Evolutionary conservation across 345 rosid genomes (phyloP).

Genomic region (Orychophragmus violaceus): DNA sequence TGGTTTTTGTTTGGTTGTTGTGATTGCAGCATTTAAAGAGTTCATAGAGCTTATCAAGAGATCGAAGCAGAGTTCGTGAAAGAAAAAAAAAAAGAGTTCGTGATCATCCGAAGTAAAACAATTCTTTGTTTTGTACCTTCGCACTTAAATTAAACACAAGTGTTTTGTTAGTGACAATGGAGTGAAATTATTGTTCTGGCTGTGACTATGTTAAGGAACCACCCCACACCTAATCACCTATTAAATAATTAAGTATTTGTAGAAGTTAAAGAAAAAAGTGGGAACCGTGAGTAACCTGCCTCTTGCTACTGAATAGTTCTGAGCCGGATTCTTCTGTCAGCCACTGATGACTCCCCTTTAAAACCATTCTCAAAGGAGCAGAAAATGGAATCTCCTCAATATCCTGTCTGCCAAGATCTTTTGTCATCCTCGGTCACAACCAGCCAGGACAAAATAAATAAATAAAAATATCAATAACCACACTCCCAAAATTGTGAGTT

Average conservation of each 20-base stretch:
- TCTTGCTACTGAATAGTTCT: slow-evolving; percentile 57
- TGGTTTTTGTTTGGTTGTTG: neutral
- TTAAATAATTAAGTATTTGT: no score
- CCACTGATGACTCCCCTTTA: slow-evolving; percentile 66
- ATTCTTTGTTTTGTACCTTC: neutral
- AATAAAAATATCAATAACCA: neutral
- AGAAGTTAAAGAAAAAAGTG: no score
- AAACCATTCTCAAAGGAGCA: neutral
- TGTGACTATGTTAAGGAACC: neutral
- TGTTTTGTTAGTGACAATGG: slow-evolving; percentile 13
- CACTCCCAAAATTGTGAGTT: neutral
- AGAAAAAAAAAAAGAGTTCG: no score
- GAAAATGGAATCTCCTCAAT: slow-evolving; percentile 13
- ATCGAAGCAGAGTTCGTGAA: slow-evolving; percentile 20
- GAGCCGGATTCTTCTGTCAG: slow-evolving; percentile 46
- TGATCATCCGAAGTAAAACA: slow-evolving; percentile 5
- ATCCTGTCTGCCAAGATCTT: neutral
- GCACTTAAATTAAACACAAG: neutral
- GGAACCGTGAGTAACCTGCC: no score
- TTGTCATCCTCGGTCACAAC: slow-evolving; percentile 2
- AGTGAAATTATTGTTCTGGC: slow-evolving; percentile 5
- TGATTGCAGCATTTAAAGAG: slow-evolving; percentile 47
- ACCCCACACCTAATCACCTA: no score
- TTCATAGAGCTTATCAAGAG: slow-evolving; percentile 56
- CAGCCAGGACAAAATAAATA: neutral